Conservation (phyloP, 495 filamentous ascomycete genomes). For the Lasiosphaeriaceae sp. region DNA sequence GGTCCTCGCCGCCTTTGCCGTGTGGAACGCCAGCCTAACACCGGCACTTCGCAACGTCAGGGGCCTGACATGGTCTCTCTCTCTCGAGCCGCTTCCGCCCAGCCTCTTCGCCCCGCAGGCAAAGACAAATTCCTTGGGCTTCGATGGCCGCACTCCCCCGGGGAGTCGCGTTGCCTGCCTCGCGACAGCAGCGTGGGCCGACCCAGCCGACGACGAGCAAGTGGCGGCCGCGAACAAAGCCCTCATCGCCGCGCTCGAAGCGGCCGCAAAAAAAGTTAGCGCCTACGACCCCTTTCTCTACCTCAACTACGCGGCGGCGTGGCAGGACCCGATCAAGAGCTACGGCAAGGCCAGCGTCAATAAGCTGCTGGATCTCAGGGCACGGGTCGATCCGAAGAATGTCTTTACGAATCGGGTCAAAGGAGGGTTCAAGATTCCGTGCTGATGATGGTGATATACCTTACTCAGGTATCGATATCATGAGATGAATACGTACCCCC, state of each 20-base stretch:
- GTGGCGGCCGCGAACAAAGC: constrained; percentile 1
- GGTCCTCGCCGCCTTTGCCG: not conserved
- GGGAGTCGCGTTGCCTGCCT: constrained; percentile 10
- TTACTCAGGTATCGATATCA: too few relatives aligned
- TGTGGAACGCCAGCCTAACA: not conserved
- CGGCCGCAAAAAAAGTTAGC: constrained; percentile 8
- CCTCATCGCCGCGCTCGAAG: too few relatives aligned
- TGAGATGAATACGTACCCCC: too few relatives aligned
- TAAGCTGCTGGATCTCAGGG: too few relatives aligned
- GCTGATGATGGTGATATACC: too few relatives aligned
- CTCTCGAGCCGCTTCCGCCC: constrained; percentile 48
- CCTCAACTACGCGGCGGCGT: constrained; percentile 23
- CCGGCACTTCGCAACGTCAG: not conserved
- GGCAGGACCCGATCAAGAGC: constrained; percentile 20
- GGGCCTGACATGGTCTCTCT: constrained; percentile 23
- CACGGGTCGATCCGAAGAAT: too few relatives aligned
- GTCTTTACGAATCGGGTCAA: too few relatives aligned
- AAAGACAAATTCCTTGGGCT: constrained; percentile 45
- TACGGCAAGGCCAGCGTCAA: too few relatives aligned
- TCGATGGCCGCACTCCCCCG: constrained; percentile 3
- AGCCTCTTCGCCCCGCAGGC: constrained; percentile 28
- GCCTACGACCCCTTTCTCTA: constrained; percentile 18
- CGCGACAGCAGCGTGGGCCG: constrained; percentile 21
- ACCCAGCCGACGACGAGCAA: constrained; percentile 14
- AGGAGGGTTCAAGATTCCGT: too few relatives aligned